Evolutionary conservation across 2,329 filamentous ascomycete genomes (phyloP).

Genomic region (Apiospora saccharicola): DNA sequence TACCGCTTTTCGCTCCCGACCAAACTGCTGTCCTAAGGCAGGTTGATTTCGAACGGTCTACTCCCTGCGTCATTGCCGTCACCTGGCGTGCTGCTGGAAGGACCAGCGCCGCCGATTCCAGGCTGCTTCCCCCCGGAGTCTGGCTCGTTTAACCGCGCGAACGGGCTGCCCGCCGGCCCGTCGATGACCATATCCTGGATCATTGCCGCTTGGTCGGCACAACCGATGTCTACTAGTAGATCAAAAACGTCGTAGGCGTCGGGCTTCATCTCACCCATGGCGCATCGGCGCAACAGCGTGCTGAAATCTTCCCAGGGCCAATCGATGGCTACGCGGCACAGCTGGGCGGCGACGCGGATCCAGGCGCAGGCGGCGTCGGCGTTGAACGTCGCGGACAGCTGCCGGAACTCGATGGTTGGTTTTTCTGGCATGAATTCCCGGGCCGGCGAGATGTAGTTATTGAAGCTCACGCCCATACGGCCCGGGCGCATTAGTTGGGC

Average conservation of each 20-base stretch:
- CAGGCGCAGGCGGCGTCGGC: background rate
- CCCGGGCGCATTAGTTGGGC: background rate
- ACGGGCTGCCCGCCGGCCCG: background rate
- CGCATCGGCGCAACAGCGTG: background rate
- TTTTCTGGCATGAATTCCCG: background rate
- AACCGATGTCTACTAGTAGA: background rate
- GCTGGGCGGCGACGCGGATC: background rate
- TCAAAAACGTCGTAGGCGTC: background rate
- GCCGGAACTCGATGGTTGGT: slow-evolving; percentile 11
- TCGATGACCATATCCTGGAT: background rate
- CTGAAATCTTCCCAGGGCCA: background rate
- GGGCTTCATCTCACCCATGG: background rate
- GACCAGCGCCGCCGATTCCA: background rate
- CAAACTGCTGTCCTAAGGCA: background rate
- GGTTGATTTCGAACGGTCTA: background rate
- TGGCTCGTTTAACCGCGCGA: background rate
- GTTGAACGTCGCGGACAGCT: background rate
- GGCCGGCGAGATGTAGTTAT: background rate
- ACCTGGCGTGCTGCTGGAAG: background rate
- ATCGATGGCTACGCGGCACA: background rate
- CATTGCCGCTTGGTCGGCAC: background rate
- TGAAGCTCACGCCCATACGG: background rate
- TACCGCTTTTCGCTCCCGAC: background rate
- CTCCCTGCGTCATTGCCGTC: background rate
- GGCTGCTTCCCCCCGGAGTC: background rate